A percentile compares a stretch with the other conserved stretches of the same genome.
phyloP scores from a whole-genome alignment of 2,329 filamentous ascomycete genomes.

The Fusarium longipes region DNA sequence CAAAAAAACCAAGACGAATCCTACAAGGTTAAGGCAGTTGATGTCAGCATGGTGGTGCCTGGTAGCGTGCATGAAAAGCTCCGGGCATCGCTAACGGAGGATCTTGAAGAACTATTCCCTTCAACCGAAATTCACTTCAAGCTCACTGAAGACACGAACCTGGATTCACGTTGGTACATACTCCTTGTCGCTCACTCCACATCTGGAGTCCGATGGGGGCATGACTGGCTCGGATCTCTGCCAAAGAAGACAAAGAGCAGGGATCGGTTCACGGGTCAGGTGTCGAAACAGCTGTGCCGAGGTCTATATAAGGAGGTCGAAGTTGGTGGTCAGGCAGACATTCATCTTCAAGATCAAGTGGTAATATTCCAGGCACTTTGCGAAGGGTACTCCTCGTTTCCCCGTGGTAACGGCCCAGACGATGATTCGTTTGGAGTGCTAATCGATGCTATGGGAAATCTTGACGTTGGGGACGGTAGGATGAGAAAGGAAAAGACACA shows the following conservation, averaged over 20 bases:
- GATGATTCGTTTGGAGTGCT: constrained; percentile 34
- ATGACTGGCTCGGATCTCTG: constrained; percentile 57
- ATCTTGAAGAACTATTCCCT: constrained; percentile 58
- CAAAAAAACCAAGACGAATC: constrained; percentile 41
- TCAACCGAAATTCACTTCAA: constrained; percentile 58
- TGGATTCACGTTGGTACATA: constrained; percentile 64
- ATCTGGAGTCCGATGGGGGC: constrained; percentile 59
- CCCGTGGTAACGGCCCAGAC: constrained; percentile 42
- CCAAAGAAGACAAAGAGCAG: constrained; percentile 55
- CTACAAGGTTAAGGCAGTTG: constrained; percentile 57
- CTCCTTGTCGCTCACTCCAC: constrained; percentile 66
- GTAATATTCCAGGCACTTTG: constrained; percentile 70
- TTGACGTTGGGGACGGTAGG: constrained; percentile 44
- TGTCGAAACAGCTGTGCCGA: constrained; percentile 59
- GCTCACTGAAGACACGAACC: constrained; percentile 62
- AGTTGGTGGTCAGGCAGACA: constrained; percentile 62
- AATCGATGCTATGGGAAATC: constrained; percentile 47
- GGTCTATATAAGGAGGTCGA: constrained; percentile 59
- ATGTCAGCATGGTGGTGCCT: constrained; percentile 65
- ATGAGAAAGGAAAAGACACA: constrained; percentile 58
- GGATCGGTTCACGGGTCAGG: constrained; percentile 51
- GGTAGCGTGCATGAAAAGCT: constrained; percentile 56
- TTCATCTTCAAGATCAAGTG: constrained; percentile 70
- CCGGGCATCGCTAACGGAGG: constrained; percentile 53
- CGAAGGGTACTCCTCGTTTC: constrained; percentile 62